A percentile compares a stretch with the other conserved stretches of the same genome.
Evolutionary conservation across 176 grass and related monocot species (phyloP).

Genomic region (Rhynchospora pubera): DNA sequence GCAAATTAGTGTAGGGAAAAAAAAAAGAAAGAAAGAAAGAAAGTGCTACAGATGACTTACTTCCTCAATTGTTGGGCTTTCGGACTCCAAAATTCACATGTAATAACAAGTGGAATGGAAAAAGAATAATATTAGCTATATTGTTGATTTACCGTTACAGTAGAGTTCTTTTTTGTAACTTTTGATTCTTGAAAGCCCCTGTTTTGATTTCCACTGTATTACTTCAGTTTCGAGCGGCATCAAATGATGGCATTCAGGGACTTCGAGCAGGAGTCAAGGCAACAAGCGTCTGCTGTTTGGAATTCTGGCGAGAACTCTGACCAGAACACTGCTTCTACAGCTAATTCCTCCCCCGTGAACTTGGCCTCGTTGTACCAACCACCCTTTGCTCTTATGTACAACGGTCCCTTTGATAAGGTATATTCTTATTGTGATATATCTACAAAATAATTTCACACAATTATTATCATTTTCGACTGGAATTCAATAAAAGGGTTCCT

Average conservation of each 20-base stretch:
- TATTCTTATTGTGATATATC: neutral
- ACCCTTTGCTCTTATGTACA: conserved; percentile 85
- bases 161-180: neutral
- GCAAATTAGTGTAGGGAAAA: neutral
- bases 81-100: neutral
- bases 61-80: neutral
- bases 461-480: conserved; percentile 11
- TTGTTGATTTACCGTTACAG: neutral
- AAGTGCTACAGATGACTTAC: neutral
- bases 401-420: conserved; percentile 91
- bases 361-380: conserved; percentile 90
- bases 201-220: neutral
- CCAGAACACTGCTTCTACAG: conserved; percentile 27
- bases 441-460: neutral
- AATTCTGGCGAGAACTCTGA: conserved; percentile 33
- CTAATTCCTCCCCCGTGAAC: conserved; percentile 49
- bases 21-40: too few species aligned
- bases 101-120: neutral
- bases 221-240: conserved; percentile 44
- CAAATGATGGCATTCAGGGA: conserved; percentile 65
- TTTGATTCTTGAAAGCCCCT: neutral
- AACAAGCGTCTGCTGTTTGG: conserved; percentile 62
- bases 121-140: neutral
- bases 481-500: neutral
- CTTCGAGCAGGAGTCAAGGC: conserved; percentile 81